Evolutionary conservation across 2,329 filamentous ascomycete species (phyloP).

Genomic region (Colletotrichum somersetense): DNA sequence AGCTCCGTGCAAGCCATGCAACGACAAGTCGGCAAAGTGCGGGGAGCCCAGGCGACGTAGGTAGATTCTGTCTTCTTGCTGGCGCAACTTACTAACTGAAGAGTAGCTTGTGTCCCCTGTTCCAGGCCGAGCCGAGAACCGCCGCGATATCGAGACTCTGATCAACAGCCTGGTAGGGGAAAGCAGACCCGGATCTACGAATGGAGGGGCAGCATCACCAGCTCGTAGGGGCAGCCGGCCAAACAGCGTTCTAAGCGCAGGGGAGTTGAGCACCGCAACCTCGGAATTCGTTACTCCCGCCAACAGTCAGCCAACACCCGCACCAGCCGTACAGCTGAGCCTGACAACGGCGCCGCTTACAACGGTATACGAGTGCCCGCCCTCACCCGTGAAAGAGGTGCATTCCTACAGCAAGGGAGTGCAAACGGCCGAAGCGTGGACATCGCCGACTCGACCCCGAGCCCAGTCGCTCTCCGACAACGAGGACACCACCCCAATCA

Average conservation of each 20-base stretch:
- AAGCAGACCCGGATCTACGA: conserved; percentile 77
- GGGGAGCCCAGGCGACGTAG: conserved; percentile 79
- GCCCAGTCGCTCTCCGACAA: conserved; percentile 73
- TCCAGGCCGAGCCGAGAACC: conserved; percentile 75
- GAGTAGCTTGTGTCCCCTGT: conserved; percentile 71
- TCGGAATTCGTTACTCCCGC: conserved; percentile 69
- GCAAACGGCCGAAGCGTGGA: conserved; percentile 86
- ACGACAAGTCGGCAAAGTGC: conserved; percentile 76
- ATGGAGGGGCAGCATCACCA: conserved; percentile 74
- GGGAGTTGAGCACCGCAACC: conserved; percentile 82
- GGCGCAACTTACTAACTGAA: conserved; percentile 27
- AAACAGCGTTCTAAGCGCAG: conserved; percentile 86
- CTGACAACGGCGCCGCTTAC: conserved; percentile 80
- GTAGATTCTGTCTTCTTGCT: conserved; percentile 46
- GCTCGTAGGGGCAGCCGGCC: conserved; percentile 79
- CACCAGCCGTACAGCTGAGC: conserved; percentile 67
- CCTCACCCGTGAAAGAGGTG: conserved; percentile 82
- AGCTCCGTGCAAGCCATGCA: conserved; percentile 83
- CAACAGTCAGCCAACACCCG: conserved; percentile 54
- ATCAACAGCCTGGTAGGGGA: conserved; percentile 88
- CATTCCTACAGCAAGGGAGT: conserved; percentile 98
- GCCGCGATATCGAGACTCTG: conserved; percentile 84
- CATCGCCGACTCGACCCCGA: conserved; percentile 64
- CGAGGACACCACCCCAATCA: conserved; percentile 68
- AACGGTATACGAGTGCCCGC: conserved; percentile 84